These are phyloP conservation scores for Furcasterigmium sp. DNA, from an alignment of 2,329 filamentous ascomycete species.

Conservation along the genomic window DNA sequence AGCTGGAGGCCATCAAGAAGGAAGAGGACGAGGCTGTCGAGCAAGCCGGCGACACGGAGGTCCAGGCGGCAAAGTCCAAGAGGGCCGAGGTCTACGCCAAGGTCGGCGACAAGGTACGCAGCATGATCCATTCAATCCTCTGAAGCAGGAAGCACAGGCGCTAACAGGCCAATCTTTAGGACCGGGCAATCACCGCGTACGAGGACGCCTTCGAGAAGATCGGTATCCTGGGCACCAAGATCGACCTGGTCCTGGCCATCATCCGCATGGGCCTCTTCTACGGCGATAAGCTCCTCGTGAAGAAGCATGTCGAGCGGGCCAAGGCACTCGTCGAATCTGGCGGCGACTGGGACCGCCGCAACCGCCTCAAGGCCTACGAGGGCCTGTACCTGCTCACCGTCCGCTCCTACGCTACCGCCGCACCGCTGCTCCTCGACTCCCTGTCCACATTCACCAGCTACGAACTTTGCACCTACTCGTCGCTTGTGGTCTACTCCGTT, in stretches of 20 bases:
- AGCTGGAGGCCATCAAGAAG: constrained; percentile 72
- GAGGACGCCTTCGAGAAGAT: constrained; percentile 96
- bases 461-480: constrained; percentile 95
- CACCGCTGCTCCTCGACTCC: constrained; percentile 91
- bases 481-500: constrained; percentile 90
- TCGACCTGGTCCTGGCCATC: constrained; percentile 93
- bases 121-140: not conserved
- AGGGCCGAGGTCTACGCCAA: constrained; percentile 93
- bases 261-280: constrained; percentile 96
- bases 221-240: constrained; percentile 93
- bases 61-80: constrained; percentile 88
- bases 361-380: constrained; percentile 97
- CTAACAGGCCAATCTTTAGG: constrained; percentile 46
- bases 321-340: constrained; percentile 88
- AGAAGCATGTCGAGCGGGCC: constrained; percentile 89
- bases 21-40: constrained; percentile 92
- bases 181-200: constrained; percentile 88
- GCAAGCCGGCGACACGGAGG: constrained; percentile 93
- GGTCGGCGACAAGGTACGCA: constrained; percentile 84
- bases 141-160: not conserved
- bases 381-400: constrained; percentile 89
- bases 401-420: constrained; percentile 83
- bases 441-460: constrained; percentile 98
- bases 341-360: constrained; percentile 97
- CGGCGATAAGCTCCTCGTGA: constrained; percentile 84